Evolutionary conservation across 495 filamentous ascomycete species (phyloP).

Genomic region (Neurospora hispaniola): DNA sequence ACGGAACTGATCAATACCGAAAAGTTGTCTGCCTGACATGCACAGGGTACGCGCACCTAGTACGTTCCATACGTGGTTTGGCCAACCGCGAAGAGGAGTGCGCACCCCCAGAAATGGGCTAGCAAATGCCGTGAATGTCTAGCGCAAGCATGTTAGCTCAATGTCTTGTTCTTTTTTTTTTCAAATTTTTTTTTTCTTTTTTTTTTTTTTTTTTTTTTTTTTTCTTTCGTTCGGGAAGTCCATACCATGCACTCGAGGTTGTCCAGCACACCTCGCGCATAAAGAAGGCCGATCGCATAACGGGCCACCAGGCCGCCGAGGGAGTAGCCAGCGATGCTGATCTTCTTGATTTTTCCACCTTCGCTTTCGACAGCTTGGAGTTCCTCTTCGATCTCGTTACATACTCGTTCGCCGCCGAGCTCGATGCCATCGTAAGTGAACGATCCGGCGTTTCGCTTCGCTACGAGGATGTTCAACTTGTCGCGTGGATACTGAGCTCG

Average conservation of each 20-base stretch:
- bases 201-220: not conserved
- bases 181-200: not conserved
- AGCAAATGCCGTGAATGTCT: slow-evolving; percentile 91
- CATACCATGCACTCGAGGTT: slow-evolving; percentile 64
- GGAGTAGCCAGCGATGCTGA: slow-evolving; percentile 84
- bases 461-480: slow-evolving; percentile 58
- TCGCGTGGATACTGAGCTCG: slow-evolving; percentile 53
- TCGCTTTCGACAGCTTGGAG: slow-evolving; percentile 50
- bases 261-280: slow-evolving; percentile 68
- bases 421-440: slow-evolving; percentile 96
- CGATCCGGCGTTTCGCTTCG: slow-evolving; percentile 68
- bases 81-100: slow-evolving; percentile 57
- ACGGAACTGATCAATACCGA: slow-evolving; percentile 75
- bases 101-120: slow-evolving; percentile 82
- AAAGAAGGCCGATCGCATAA: slow-evolving; percentile 78
- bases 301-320: slow-evolving; percentile 79
- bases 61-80: slow-evolving; percentile 65
- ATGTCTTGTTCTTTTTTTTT: not conserved
- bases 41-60: slow-evolving; percentile 68
- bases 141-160: slow-evolving; percentile 9
- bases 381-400: slow-evolving; percentile 76
- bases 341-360: slow-evolving; percentile 64
- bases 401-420: slow-evolving; percentile 77
- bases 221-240: not conserved
- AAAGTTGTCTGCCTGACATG: slow-evolving; percentile 76